Conservation (phyloP, 768 basidiomycete genomes). For the Phaffia australis region DNA sequence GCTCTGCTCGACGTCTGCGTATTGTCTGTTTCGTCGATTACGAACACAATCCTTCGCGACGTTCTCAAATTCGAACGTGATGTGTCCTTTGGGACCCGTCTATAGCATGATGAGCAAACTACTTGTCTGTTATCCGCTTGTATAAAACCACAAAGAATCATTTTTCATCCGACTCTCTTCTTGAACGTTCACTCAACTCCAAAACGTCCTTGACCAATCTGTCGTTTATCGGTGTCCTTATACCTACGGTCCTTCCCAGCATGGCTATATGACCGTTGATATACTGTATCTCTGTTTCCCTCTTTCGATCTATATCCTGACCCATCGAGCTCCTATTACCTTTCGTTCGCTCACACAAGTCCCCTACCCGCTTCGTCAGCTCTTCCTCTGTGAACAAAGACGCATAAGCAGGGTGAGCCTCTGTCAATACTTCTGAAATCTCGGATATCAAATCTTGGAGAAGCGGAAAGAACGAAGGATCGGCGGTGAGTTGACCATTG, state of each 20-base stretch:
- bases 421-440: constrained; percentile 51
- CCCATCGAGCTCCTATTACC: constrained; percentile 74
- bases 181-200: too few species aligned
- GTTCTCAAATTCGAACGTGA: too few species aligned
- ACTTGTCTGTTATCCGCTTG: too few species aligned
- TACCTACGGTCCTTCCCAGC: constrained; percentile 50
- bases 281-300: constrained; percentile 62
- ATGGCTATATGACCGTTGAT: constrained; percentile 69
- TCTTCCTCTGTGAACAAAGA: neutral
- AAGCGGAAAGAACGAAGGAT: constrained; percentile 42
- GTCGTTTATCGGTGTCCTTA: constrained; percentile 47
- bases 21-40: too few species aligned
- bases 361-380: constrained; percentile 37
- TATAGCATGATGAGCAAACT: too few species aligned
- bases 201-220: constrained; percentile 25
- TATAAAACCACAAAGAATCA: too few species aligned
- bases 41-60: too few species aligned
- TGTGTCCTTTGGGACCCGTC: too few species aligned
- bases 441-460: constrained; percentile 56
- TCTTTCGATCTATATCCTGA: constrained; percentile 52
- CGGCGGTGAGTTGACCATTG: constrained; percentile 61
- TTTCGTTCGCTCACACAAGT: constrained; percentile 50
- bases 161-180: too few species aligned
- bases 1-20: too few species aligned
- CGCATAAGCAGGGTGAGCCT: constrained; percentile 29